These are phyloP conservation scores for Calycina marina DNA, from an alignment of 2,329 filamentous ascomycete species.

Conservation along the genomic window DNA sequence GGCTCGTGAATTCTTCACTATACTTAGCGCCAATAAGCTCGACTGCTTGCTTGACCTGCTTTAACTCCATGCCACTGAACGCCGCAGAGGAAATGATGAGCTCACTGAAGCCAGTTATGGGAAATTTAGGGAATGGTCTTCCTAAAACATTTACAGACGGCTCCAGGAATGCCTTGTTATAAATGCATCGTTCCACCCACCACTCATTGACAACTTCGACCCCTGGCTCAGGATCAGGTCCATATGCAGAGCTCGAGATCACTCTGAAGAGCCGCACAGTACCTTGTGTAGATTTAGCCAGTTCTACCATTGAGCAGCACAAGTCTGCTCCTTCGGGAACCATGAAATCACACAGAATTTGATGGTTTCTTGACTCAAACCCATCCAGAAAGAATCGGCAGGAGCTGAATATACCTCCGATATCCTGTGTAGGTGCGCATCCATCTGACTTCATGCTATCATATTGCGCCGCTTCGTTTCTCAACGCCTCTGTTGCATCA, in stretches of 20 bases:
- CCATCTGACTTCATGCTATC: conserved; percentile 8
- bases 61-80: conserved; percentile 70
- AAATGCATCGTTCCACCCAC: conserved; percentile 82
- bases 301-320: conserved; percentile 9
- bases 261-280: conserved; percentile 23
- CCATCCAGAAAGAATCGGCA: conserved; percentile 28
- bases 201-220: conserved; percentile 63
- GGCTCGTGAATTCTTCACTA: conserved; percentile 58
- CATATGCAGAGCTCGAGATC: conserved; percentile 26
- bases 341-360: conserved; percentile 24
- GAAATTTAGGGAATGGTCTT: conserved; percentile 58
- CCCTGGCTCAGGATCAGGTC: conserved; percentile 23
- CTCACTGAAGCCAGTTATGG: conserved; percentile 52
- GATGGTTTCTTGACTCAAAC: conserved; percentile 27
- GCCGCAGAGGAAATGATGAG: conserved; percentile 67
- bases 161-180: conserved; percentile 56
- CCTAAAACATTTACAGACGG: conserved; percentile 60
- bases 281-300: conserved; percentile 2
- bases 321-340: conserved; percentile 23
- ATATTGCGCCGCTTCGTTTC: conserved; percentile 1
- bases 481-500: neutral
- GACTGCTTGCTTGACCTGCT: conserved; percentile 69
- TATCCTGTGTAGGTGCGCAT: conserved; percentile 2
- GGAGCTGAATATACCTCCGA: conserved; percentile 27
- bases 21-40: conserved; percentile 67